Base-by-base conservation (phyloP, 805 yeast genomes). In the Aciculoconidium aculeatum region DNA sequence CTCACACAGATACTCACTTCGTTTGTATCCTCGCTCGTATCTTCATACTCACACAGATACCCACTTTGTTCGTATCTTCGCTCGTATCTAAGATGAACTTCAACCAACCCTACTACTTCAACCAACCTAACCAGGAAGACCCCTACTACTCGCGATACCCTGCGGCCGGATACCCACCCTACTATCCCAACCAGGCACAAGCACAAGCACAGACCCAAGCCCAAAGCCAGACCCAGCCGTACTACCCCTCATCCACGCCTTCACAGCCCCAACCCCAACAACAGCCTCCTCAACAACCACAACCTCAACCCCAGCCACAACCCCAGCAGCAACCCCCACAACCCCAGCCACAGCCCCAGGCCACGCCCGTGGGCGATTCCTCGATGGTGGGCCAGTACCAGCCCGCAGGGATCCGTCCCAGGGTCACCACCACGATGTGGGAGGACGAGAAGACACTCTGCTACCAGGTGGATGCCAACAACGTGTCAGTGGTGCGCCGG, bases 391-490 rank as follows among this genome's bases (percentile, higher is more conserved):
- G 69, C 23, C 70, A 61, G 36, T 63, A 52, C 40, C 71, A 63
- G 42, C 69, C 69, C 5, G 65, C 67, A 2, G 68, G 67, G 3
- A 52, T 64, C 32, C 45, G 80, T 18, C 84, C 81, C 6, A 62
- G 79, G 37, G 85, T 82, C 30, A 80, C 87, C 30, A 81, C 92
- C 13, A 82, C 92, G n/a, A 72, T 80, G 72, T 83, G 94, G 94
- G 92, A 83, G 49, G 94, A 83, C 50, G 94, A 83, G 48, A 78
- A 80, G 42, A 83, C 94, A 1, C 55, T 83, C 30, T 83, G 92
- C 50, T 83, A 82, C 60, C 92, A 82, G 55, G 90, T 83, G 17
- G 92, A 82, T 46, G 88, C 86, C 34, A 75, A 80, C 39, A 82
- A 84, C 33, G 81, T 82, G 25, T 69, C 80, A 11, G 94, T 83